Evolutionary conservation across 2,329 filamentous ascomycete species (phyloP).

Genomic region (Trichoderma harzianum): DNA sequence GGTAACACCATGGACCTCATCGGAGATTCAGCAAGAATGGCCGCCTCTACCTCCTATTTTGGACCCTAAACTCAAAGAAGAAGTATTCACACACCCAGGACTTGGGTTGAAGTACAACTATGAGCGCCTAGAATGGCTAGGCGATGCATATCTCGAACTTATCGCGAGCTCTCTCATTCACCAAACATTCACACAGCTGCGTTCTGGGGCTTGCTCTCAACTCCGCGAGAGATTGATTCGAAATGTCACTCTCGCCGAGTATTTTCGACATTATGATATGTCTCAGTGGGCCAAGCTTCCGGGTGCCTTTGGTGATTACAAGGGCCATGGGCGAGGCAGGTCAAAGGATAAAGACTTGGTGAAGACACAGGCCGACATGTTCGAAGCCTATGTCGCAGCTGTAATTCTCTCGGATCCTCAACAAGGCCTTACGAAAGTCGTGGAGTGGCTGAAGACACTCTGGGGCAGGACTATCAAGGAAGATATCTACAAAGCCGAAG

Average conservation of each 20-base stretch:
- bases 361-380: constrained; percentile 82
- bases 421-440: constrained; percentile 58
- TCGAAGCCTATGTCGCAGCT: constrained; percentile 86
- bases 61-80: constrained; percentile 56
- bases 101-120: constrained; percentile 48
- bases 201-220: constrained; percentile 68
- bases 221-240: constrained; percentile 76
- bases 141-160: constrained; percentile 80
- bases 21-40: constrained; percentile 45
- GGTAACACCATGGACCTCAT: constrained; percentile 48
- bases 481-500: constrained; percentile 42
- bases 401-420: constrained; percentile 65
- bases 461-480: constrained; percentile 65
- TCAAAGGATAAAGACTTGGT: constrained; percentile 51
- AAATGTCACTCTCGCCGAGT: constrained; percentile 72
- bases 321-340: constrained; percentile 25
- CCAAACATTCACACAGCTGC: constrained; percentile 62
- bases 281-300: constrained; percentile 61
- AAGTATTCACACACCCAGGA: constrained; percentile 66
- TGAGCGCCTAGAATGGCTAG: constrained; percentile 83
- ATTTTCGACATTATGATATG: constrained; percentile 67
- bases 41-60: constrained; percentile 61
- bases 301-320: constrained; percentile 35
- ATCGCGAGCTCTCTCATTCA: constrained; percentile 74
- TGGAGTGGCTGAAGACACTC: constrained; percentile 69